These are phyloP conservation scores for Narthecium ossifragum DNA, from an alignment of 106 monocot species.

Conservation along the genomic window DNA sequence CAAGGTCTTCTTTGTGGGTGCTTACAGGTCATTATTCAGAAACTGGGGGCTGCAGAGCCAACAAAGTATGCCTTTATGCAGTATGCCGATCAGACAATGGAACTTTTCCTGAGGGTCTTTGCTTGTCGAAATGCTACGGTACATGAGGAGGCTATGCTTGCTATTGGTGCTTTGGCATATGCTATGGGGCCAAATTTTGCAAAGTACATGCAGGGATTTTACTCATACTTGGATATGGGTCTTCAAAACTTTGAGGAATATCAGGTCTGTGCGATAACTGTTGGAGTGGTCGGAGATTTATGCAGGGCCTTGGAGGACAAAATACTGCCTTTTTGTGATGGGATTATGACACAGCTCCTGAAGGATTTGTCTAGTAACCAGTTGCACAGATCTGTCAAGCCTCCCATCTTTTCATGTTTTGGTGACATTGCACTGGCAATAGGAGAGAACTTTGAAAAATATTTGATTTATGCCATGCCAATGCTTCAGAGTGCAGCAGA, in stretches of 20 bases:
- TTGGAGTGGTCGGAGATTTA: slow-evolving; percentile 37
- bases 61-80: slow-evolving; percentile 27
- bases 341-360: slow-evolving; percentile 41
- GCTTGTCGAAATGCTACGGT: slow-evolving; percentile 36
- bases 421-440: slow-evolving; percentile 33
- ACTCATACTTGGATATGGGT: slow-evolving; percentile 41
- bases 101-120: slow-evolving; percentile 32
- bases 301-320: slow-evolving; percentile 38
- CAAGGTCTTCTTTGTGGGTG: slow-evolving; percentile 48
- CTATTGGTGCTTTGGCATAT: slow-evolving; percentile 38
- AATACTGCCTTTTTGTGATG: slow-evolving; percentile 39
- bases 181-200: slow-evolving; percentile 18
- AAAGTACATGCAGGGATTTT: slow-evolving; percentile 37
- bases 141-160: slow-evolving; percentile 43
- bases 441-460: slow-evolving; percentile 37
- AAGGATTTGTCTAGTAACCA: slow-evolving; percentile 29
- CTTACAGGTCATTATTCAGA: slow-evolving; percentile 42
- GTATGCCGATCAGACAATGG: slow-evolving; percentile 40
- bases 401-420: slow-evolving; percentile 43
- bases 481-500: slow-evolving; percentile 46
- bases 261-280: slow-evolving; percentile 37
- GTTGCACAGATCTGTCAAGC: slow-evolving; percentile 37
- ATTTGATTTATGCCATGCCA: slow-evolving; percentile 31
- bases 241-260: slow-evolving; percentile 38
- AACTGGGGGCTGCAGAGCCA: slow-evolving; percentile 24